Percentiles rank a stretch among this genome's conserved stretches.
Conservation (phyloP, 179 eudicot genomes). For the Spergularia azorica region DNA sequence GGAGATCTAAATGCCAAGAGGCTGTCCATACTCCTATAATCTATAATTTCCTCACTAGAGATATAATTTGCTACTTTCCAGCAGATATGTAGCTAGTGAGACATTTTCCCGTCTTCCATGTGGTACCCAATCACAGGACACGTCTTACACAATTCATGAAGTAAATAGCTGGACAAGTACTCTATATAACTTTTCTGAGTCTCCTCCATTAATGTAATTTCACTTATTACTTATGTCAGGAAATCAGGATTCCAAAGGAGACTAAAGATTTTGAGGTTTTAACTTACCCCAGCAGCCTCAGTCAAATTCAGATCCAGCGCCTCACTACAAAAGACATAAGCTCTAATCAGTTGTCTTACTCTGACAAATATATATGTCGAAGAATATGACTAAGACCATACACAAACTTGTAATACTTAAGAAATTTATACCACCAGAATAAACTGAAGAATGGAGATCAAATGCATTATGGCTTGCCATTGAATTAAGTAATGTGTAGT, state of each 20-base stretch:
- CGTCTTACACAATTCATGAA: not conserved
- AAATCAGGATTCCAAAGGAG: too few species aligned
- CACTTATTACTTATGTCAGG: not conserved
- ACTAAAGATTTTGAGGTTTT: not conserved
- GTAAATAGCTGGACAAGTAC: not conserved
- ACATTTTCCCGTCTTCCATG: not conserved
- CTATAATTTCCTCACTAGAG: not conserved
- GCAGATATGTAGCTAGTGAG: not conserved
- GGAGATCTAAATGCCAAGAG: not conserved
- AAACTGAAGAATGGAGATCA: not conserved
- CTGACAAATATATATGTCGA: not conserved
- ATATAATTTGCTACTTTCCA: not conserved
- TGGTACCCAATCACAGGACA: not conserved
- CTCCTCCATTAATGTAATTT: not conserved
- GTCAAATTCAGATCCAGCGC: conserved; percentile 84
- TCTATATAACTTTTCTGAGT: not conserved
- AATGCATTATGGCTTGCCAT: not conserved
- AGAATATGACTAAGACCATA: not conserved
- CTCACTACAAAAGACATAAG: conserved; percentile 59
- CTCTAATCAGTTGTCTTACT: conserved; percentile 21
- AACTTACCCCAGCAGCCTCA: conserved; percentile 94
- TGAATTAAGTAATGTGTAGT: not conserved
- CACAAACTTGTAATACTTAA: not conserved
- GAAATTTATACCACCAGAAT: not conserved
- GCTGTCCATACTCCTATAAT: not conserved